Percentiles rank a stretch among this genome's conserved stretches.
These are phyloP conservation scores for Thalassiosira livingstoniorum DNA, from an alignment of 352 stramenopile species.

Conservation along the genomic window DNA sequence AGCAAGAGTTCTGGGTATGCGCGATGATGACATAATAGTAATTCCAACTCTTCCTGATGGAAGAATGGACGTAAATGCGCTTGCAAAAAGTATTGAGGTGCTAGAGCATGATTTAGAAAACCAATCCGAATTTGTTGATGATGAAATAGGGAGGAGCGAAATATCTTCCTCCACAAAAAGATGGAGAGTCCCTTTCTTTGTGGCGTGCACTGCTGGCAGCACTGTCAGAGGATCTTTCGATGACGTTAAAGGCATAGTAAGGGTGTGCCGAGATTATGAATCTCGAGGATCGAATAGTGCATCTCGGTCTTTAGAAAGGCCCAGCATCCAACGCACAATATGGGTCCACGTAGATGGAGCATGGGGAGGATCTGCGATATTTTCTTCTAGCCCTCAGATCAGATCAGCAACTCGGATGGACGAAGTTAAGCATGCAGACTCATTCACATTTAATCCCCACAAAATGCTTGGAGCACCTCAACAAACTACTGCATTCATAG, in stretches of 20 bases:
- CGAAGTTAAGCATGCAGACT: constrained; percentile 56
- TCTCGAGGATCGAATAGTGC: not conserved
- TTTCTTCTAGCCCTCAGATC: constrained; percentile 39
- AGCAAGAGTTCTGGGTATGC: constrained; percentile 59
- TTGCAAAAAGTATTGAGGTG: constrained; percentile 54
- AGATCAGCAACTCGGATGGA: constrained; percentile 45
- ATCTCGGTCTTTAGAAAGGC: not conserved
- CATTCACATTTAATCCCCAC: constrained; percentile 74
- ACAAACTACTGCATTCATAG: constrained; percentile 71
- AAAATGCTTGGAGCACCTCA: constrained; percentile 74
- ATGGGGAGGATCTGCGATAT: constrained; percentile 71
- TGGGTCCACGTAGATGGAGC: constrained; percentile 77
- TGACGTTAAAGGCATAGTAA: constrained; percentile 57
- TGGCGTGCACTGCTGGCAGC: constrained; percentile 69
- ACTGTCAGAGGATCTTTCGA: constrained; percentile 78
- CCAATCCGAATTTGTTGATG: not conserved
- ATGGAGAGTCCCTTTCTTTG: constrained; percentile 68
- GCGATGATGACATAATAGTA: constrained; percentile 60
- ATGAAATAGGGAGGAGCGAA: not conserved
- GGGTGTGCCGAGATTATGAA: constrained; percentile 56
- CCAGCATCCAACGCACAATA: constrained; percentile 27
- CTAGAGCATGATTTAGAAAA: constrained; percentile 32
- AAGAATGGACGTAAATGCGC: constrained; percentile 48
- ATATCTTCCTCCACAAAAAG: not conserved
- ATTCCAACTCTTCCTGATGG: constrained; percentile 53